phyloP scores from a whole-genome alignment of 305 asterid genomes.

The Salvia sclarea region DNA sequence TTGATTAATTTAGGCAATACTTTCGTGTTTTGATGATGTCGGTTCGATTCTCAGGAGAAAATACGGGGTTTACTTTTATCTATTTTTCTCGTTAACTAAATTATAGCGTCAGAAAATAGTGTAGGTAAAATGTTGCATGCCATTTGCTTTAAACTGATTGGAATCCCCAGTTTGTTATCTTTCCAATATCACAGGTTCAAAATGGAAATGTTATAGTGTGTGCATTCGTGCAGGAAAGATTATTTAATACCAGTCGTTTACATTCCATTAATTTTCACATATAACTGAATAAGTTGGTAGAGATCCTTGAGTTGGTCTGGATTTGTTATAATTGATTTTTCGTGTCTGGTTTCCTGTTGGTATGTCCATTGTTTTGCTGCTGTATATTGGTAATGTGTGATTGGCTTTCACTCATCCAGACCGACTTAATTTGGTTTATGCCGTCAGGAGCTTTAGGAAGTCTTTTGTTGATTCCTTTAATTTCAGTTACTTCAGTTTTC shows the following conservation, averaged over 20 bases:
- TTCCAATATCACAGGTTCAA: neutral
- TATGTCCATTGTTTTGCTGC: conserved; percentile 11
- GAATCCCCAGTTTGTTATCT: neutral
- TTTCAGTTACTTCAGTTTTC: conserved; percentile 9
- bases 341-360: neutral
- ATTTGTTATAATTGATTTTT: neutral
- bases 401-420: neutral
- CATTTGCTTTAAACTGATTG: neutral
- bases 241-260: neutral
- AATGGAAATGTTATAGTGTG: neutral
- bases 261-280: neutral
- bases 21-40: neutral
- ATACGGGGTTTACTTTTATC: neutral
- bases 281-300: neutral
- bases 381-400: conserved; percentile 3
- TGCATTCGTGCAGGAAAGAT: neutral
- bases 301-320: neutral
- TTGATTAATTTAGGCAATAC: neutral
- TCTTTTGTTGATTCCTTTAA: conserved; percentile 15
- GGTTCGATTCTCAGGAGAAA: neutral
- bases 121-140: neutral
- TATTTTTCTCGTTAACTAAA: neutral
- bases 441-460: conserved; percentile 18
- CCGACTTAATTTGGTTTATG: neutral
- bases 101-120: neutral